These are phyloP conservation scores for Arabidopsis suecica DNA, from an alignment of 345 rosid species.

Conservation along the genomic window DNA sequence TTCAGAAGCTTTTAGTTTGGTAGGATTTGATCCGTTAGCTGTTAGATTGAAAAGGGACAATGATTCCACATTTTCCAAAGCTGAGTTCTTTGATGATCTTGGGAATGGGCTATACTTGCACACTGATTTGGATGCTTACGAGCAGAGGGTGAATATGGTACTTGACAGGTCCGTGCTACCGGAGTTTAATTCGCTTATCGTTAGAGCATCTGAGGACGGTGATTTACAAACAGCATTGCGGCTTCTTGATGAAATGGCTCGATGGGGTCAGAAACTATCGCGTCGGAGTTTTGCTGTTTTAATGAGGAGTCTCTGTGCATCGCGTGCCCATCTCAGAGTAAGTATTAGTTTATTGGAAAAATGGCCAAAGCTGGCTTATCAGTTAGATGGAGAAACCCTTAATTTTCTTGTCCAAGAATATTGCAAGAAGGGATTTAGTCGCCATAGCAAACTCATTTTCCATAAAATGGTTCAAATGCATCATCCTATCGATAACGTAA, in stretches of 20 bases:
- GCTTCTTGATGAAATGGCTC: constrained; percentile 63
- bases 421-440: constrained; percentile 62
- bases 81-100: constrained; percentile 76
- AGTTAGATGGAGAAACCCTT: constrained; percentile 60
- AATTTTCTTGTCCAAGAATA: constrained; percentile 63
- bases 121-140: constrained; percentile 64
- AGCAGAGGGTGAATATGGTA: constrained; percentile 49
- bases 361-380: constrained; percentile 61
- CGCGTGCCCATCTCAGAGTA: constrained; percentile 51
- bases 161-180: constrained; percentile 60
- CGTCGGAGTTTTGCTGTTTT: constrained; percentile 48
- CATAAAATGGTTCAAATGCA: constrained; percentile 56
- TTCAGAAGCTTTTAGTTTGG: constrained; percentile 57
- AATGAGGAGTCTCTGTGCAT: constrained; percentile 53
- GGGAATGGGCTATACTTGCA: constrained; percentile 90
- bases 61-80: constrained; percentile 53
- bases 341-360: constrained; percentile 52
- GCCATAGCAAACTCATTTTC: constrained; percentile 55
- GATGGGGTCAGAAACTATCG: constrained; percentile 74
- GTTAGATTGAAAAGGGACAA: constrained; percentile 78
- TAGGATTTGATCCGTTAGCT: constrained; percentile 66
- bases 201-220: constrained; percentile 49
- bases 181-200: constrained; percentile 59
- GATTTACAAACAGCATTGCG: constrained; percentile 50
- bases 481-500: constrained; percentile 47